Evolutionary conservation across 768 basidiomycete species (phyloP).

Genomic region (Termitomyces sp.): DNA sequence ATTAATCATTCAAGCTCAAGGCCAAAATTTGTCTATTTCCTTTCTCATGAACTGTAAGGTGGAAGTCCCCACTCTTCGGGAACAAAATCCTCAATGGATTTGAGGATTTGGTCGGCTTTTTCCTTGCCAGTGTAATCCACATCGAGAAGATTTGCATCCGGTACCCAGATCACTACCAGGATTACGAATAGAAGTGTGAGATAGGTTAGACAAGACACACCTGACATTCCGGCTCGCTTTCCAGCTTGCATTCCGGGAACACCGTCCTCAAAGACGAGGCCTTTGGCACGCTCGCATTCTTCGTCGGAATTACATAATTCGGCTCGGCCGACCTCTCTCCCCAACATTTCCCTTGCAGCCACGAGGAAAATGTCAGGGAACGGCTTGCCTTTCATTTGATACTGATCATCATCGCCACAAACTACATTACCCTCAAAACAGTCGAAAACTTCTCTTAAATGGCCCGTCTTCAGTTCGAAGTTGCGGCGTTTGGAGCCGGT

Average conservation of each 20-base stretch:
- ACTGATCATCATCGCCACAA: constrained; percentile 62
- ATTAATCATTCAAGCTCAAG: not conserved
- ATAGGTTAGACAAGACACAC: constrained; percentile 32
- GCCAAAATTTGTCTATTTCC: not conserved
- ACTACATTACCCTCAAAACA: constrained; percentile 62
- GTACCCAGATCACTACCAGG: constrained; percentile 74
- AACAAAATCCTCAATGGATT: constrained; percentile 65
- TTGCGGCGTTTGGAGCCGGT: constrained; percentile 69
- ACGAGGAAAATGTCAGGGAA: constrained; percentile 76
- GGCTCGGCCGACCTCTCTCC: constrained; percentile 48
- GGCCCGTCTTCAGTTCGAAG: constrained; percentile 60
- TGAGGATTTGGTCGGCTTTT: constrained; percentile 52
- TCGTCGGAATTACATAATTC: constrained; percentile 30
- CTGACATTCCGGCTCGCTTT: constrained; percentile 82
- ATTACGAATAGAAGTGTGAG: not conserved
- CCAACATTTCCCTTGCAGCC: constrained; percentile 59
- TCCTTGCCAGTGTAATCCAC: constrained; percentile 44
- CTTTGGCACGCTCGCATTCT: constrained; percentile 45
- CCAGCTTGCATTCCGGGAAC: constrained; percentile 75
- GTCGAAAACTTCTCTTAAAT: constrained; percentile 53
- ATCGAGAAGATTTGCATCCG: constrained; percentile 61
- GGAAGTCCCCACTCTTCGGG: constrained; percentile 85
- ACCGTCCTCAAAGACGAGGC: constrained; percentile 82
- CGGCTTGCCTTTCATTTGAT: constrained; percentile 66
- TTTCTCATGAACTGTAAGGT: constrained; percentile 34